Evolutionary conservation across 1,284 basidiomycete species (phyloP).

Genomic region (Fomitopsis pinicola): DNA sequence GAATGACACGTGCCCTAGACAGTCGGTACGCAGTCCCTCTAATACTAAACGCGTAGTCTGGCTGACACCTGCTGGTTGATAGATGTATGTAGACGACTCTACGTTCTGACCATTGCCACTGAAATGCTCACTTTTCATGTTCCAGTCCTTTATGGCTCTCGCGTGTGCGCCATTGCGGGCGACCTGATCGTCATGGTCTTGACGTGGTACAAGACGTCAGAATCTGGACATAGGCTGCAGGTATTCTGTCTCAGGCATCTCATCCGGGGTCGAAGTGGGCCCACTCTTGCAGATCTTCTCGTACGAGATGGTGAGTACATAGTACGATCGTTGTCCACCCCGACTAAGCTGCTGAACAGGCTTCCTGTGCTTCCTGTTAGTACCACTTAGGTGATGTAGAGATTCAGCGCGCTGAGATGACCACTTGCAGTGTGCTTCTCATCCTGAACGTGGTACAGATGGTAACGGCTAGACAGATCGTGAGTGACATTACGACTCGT

Average conservation of each 20-base stretch:
- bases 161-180: background rate
- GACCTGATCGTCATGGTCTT: background rate
- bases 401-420: background rate
- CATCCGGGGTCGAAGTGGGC: background rate
- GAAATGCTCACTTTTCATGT: background rate
- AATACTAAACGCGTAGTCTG: too few relatives aligned
- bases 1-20: background rate
- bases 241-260: background rate
- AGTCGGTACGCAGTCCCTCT: background rate
- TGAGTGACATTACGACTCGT: background rate
- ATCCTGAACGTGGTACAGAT: background rate
- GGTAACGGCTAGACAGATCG: background rate
- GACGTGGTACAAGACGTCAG: background rate
- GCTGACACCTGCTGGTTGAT: too few relatives aligned
- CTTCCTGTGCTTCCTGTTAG: background rate
- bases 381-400: too few relatives aligned
- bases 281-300: background rate
- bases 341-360: background rate
- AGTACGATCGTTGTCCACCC: background rate
- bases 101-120: too few relatives aligned
- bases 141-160: background rate
- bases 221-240: background rate
- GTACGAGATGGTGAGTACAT: background rate
- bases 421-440: background rate
- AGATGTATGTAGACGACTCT: too few relatives aligned